phyloP scores from a whole-genome alignment of 352 stramenopile species.

The Phytophthora pini region DNA sequence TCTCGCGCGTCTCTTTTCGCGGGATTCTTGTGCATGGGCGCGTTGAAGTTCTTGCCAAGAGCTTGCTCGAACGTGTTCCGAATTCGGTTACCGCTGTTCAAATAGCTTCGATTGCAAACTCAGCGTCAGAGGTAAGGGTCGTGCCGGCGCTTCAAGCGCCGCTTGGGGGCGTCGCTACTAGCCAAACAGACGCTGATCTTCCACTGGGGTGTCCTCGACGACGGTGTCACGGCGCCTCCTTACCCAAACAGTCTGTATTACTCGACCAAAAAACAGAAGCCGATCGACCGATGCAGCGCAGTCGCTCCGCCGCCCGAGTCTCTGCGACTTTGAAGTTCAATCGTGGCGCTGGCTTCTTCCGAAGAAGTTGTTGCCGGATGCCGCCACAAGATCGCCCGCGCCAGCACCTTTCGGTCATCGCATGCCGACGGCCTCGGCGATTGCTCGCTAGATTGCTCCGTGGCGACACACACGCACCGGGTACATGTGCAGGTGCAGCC shows the following conservation, averaged over 20 bases:
- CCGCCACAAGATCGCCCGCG: neutral
- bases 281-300: too few species aligned
- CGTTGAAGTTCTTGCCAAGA: too few species aligned
- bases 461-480: too few species aligned
- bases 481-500: too few species aligned
- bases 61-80: too few species aligned
- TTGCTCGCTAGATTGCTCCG: neutral
- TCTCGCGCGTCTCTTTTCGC: slow-evolving; percentile 21
- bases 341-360: slow-evolving; percentile 9
- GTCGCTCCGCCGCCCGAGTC: neutral
- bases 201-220: slow-evolving; percentile 2
- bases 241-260: slow-evolving; percentile 1
- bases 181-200: neutral
- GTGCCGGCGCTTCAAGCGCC: neutral
- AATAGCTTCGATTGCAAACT: too few species aligned
- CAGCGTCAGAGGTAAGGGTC: neutral
- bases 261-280: slow-evolving; percentile 10
- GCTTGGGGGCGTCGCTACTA: neutral
- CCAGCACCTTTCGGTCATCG: neutral
- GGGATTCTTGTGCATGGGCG: neutral
- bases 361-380: too few species aligned
- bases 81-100: too few species aligned
- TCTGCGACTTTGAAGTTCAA: slow-evolving; percentile 34
- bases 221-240: neutral
- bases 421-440: neutral